Evolutionary conservation across 2,329 filamentous ascomycete genomes (phyloP).

Genomic region (Ceratocystis ficicola): DNA sequence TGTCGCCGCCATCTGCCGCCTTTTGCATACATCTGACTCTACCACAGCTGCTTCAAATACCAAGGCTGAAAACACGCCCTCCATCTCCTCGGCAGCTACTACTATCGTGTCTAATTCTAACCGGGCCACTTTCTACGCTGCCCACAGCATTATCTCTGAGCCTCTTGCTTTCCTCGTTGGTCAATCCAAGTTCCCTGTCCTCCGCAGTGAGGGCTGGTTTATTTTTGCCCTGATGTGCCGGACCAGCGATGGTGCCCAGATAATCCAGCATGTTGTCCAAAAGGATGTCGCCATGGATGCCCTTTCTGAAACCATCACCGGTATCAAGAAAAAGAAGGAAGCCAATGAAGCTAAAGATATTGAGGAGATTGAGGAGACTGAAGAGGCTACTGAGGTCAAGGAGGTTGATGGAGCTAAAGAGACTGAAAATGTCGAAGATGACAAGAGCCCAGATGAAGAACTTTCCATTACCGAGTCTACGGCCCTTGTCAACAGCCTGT

Average conservation of each 20-base stretch:
- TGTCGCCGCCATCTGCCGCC: slow-evolving; percentile 41
- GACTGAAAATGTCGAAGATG: background rate
- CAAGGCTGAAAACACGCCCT: slow-evolving; percentile 1
- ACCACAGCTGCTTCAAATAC: slow-evolving; percentile 26
- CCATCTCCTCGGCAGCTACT: slow-evolving; percentile 13
- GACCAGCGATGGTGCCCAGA: slow-evolving; percentile 37
- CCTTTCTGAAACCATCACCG: slow-evolving; percentile 13
- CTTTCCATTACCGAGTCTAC: slow-evolving; percentile 22
- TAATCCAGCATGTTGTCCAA: slow-evolving; percentile 36
- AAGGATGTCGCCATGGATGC: slow-evolving; percentile 15
- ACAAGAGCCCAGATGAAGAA: slow-evolving; percentile 21
- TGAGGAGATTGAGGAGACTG: background rate
- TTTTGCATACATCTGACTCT: slow-evolving; percentile 33
- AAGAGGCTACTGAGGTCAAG: background rate
- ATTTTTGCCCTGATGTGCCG: slow-evolving; percentile 49
- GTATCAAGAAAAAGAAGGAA: slow-evolving; percentile 20
- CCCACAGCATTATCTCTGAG: slow-evolving; percentile 33
- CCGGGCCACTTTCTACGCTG: slow-evolving; percentile 35
- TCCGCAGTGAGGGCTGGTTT: slow-evolving; percentile 51
- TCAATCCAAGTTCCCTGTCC: slow-evolving; percentile 46
- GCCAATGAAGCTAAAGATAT: slow-evolving; percentile 11
- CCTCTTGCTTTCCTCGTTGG: slow-evolving; percentile 42
- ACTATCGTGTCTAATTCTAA: slow-evolving; percentile 23
- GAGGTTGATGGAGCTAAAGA: slow-evolving; percentile 18
- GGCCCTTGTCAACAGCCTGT: slow-evolving; percentile 29